A percentile compares a stretch with the other conserved stretches of the same genome.
These are phyloP conservation scores for Ceratocystis lukuohia DNA, from an alignment of 2,329 filamentous ascomycete species.

Conservation along the genomic window DNA sequence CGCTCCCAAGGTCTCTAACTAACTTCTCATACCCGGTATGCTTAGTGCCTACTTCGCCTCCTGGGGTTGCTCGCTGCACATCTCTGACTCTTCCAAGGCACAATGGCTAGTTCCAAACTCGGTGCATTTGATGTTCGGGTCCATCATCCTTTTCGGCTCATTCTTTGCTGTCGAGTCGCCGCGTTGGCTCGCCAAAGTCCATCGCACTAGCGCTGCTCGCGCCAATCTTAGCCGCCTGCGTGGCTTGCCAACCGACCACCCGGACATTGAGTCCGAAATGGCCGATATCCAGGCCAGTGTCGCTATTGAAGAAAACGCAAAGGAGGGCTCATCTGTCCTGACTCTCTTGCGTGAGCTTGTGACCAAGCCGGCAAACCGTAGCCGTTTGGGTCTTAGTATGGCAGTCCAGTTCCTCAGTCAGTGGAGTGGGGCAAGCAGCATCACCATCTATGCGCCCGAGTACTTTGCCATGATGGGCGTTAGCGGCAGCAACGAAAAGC, in stretches of 20 bases:
- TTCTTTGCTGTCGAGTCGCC: slow-evolving; percentile 59
- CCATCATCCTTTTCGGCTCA: slow-evolving; percentile 55
- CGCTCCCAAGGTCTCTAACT: neutral
- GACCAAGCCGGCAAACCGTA: slow-evolving; percentile 53
- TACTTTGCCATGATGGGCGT: slow-evolving; percentile 62
- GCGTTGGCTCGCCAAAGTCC: slow-evolving; percentile 54
- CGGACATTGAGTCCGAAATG: slow-evolving; percentile 36
- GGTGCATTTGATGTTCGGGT: slow-evolving; percentile 65
- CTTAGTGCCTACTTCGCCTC: slow-evolving; percentile 57
- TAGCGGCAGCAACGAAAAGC: slow-evolving; percentile 51
- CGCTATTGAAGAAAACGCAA: slow-evolving; percentile 59
- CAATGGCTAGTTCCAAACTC: slow-evolving; percentile 57
- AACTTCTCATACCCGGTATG: neutral
- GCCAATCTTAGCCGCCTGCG: slow-evolving; percentile 44
- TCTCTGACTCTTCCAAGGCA: slow-evolving; percentile 33
- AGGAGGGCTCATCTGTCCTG: slow-evolving; percentile 47
- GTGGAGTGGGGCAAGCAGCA: slow-evolving; percentile 59
- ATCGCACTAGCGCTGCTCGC: slow-evolving; percentile 45
- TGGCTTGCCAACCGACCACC: slow-evolving; percentile 47
- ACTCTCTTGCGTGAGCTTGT: slow-evolving; percentile 58
- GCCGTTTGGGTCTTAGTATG: slow-evolving; percentile 55
- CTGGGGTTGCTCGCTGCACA: slow-evolving; percentile 43
- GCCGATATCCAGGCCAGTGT: slow-evolving; percentile 50
- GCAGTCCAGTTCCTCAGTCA: slow-evolving; percentile 60
- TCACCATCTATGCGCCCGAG: slow-evolving; percentile 64